These are phyloP conservation scores for Chlamydomonas urium DNA, from an alignment of 139 green algal genomes.

Conservation along the genomic window DNA sequence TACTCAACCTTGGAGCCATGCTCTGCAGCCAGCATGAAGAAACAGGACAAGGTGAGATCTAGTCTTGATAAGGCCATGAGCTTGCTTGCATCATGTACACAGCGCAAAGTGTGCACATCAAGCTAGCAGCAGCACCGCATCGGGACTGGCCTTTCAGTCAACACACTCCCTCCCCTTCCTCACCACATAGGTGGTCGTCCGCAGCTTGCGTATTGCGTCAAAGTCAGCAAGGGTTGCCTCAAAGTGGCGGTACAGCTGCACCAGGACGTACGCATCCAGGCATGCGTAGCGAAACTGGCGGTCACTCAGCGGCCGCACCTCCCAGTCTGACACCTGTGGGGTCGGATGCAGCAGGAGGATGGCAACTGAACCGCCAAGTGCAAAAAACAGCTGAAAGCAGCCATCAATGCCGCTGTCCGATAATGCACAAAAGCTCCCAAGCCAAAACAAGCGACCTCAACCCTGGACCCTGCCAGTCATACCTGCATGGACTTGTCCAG, in stretches of 20 bases:
- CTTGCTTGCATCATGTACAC: too few relatives aligned
- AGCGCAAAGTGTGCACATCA: too few relatives aligned
- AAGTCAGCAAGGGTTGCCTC: not conserved
- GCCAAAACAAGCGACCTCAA: not conserved
- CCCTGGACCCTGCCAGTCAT: not conserved
- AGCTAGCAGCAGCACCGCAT: too few relatives aligned
- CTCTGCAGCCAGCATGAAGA: too few relatives aligned
- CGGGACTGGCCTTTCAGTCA: too few relatives aligned
- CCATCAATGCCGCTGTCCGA: not conserved
- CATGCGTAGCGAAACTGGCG: slow-evolving; percentile 64
- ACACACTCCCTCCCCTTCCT: not conserved
- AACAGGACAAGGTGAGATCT: too few relatives aligned
- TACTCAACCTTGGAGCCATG: too few relatives aligned
- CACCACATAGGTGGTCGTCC: slow-evolving; percentile 2
- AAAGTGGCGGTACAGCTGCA: slow-evolving; percentile 21
- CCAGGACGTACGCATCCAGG: slow-evolving; percentile 50
- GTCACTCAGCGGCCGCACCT: slow-evolving; percentile 48
- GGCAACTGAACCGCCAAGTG: too few relatives aligned
- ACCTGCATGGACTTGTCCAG: slow-evolving; percentile 62
- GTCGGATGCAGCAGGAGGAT: too few relatives aligned
- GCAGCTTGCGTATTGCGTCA: not conserved
- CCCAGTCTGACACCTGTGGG: slow-evolving; percentile 62
- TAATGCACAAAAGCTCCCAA: not conserved
- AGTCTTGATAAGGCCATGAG: too few relatives aligned
- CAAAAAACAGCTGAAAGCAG: too few relatives aligned